Base-by-base conservation (phyloP, 2,329 filamentous ascomycete genomes). In the Venturiaceae sp. region DNA sequence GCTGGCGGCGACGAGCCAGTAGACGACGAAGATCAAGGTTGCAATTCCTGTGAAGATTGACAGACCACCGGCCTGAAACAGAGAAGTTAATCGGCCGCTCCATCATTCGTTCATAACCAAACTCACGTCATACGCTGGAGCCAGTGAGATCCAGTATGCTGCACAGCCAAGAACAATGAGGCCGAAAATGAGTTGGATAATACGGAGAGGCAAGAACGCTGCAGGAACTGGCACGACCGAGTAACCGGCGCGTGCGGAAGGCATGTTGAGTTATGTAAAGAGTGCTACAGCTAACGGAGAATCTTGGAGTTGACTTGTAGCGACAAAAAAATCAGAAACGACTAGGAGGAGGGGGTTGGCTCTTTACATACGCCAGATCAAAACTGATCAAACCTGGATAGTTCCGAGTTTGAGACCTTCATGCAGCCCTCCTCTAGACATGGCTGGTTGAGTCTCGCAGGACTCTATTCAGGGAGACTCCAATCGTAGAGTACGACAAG, bases 31-130 rank as follows among this genome's bases (percentile, higher is more conserved):
- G 21, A 50, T 50, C 13, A 50, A 58, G 53, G 55, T 60, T 5
- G 59, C 59, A 23, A 60, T 39, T 32, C n/a, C 59, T 13, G 59
- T 54, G 30, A 60, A 60, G 44, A 60, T 53, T 16, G 5, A 55
- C 26, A 60, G n/a, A 5, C 55, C 59, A 37, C n/a, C n/a, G n/a
- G n/a, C n/a, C n/a, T n/a, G n/a, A n/a, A n/a, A n/a, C n/a, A n/a
- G n/a, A n/a, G n/a, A n/a, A 47, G 50, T 16, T 47, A 52, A 47
- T 59, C 13, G 7, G 28, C 19, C 7, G 30, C 21, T 44, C 46
- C 54, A 52, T 37, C 23, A 6, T 41, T 6, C 34, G 44, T 11
- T 53, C 19, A 6, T n/a, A n/a, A n/a, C n/a, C n/a, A n/a, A n/a
- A n/a, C 36, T 39, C n/a, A 39, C 36, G 36, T 39, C 36, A n/a